Conservation (phyloP, 768 basidiomycete genomes). For the Candolleomyces eurysporus region DNA sequence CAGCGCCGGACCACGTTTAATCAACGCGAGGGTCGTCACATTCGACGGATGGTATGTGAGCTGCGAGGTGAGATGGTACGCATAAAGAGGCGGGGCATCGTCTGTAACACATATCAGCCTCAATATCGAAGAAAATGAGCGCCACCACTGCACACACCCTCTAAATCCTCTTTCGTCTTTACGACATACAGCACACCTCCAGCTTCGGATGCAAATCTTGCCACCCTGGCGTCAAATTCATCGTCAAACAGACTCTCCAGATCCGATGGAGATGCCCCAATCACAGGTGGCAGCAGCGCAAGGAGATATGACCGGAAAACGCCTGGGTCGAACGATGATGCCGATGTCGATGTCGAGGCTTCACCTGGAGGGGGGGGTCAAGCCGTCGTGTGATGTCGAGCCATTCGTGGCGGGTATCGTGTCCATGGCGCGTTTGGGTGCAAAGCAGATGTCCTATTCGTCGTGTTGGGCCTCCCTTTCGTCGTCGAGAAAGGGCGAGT, state of each 20-base stretch:
- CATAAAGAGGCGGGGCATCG: conserved; percentile 59
- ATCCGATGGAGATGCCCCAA: conserved; percentile 69
- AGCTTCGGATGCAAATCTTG: conserved; percentile 72
- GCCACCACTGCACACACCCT: conserved; percentile 46
- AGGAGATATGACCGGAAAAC: conserved; percentile 72
- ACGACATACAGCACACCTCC: conserved; percentile 81
- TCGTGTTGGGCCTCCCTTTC: background rate
- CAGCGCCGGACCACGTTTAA: conserved; percentile 85
- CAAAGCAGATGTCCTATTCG: background rate
- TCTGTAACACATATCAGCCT: conserved; percentile 41
- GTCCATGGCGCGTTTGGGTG: conserved; percentile 16
- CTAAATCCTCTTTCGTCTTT: conserved; percentile 71
- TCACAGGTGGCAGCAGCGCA: conserved; percentile 72
- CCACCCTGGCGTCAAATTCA: conserved; percentile 72
- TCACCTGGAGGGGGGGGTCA: conserved; percentile 16
- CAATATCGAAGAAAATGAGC: background rate
- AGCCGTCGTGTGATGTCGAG: conserved; percentile 25
- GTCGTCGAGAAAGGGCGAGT: background rate
- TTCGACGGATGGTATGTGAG: conserved; percentile 79
- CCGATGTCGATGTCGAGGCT: conserved; percentile 16
- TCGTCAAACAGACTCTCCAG: conserved; percentile 68
- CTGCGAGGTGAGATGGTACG: conserved; percentile 67
- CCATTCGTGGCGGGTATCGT: conserved; percentile 19
- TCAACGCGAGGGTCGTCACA: conserved; percentile 86
- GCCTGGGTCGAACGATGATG: conserved; percentile 57